phyloP scores from a whole-genome alignment of 2,329 filamentous ascomycete genomes.

The Penicillium sp. region DNA sequence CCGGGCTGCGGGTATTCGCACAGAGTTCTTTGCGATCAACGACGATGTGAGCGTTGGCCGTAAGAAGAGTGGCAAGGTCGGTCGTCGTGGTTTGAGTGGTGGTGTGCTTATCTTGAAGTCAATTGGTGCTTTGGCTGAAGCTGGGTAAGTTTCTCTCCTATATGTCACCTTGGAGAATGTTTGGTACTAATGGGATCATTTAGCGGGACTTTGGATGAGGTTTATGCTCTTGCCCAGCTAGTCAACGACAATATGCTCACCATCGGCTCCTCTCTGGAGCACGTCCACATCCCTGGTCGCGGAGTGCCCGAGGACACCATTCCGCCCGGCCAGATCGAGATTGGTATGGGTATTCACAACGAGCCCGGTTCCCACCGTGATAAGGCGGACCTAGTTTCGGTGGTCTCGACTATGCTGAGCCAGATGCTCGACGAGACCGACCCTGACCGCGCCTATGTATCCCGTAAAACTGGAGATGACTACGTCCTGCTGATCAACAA shows the following conservation, averaged over 20 bases:
- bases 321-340: constrained; percentile 56
- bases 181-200: background rate
- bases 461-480: constrained; percentile 54
- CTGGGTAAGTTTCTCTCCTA: constrained; percentile 48
- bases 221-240: constrained; percentile 66
- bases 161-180: background rate
- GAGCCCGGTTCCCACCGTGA: constrained; percentile 54
- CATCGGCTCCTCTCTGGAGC: constrained; percentile 78
- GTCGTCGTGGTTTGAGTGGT: constrained; percentile 82
- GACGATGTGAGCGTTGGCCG: constrained; percentile 90
- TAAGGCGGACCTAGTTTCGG: constrained; percentile 46
- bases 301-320: constrained; percentile 51
- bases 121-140: constrained; percentile 73
- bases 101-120: constrained; percentile 91
- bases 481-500: constrained; percentile 66
- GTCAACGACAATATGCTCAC: constrained; percentile 73
- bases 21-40: constrained; percentile 86
- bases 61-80: constrained; percentile 80
- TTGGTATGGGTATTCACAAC: constrained; percentile 72
- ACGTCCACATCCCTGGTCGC: constrained; percentile 89
- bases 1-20: constrained; percentile 67
- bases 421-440: constrained; percentile 61
- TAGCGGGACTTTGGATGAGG: constrained; percentile 59
- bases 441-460: constrained; percentile 59
- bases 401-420: constrained; percentile 59